phyloP scores from a whole-genome alignment of 1,284 basidiomycete genomes.

The Omphalotus olearius region DNA sequence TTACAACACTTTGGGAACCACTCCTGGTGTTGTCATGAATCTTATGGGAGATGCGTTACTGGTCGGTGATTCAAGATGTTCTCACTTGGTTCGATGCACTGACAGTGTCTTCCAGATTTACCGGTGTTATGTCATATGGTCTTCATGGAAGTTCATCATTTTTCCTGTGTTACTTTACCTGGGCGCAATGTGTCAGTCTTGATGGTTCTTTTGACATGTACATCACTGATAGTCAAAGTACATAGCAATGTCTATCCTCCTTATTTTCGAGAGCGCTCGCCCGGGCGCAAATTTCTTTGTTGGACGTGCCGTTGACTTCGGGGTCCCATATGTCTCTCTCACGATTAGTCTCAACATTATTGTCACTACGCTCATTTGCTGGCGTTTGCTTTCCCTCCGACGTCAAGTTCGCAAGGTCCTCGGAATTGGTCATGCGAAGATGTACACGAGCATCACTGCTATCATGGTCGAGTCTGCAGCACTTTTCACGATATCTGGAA shows the following conservation, averaged over 20 bases:
- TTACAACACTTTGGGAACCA: conserved; percentile 25
- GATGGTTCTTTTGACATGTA: neutral
- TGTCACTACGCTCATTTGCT: conserved; percentile 22
- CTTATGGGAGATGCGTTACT: conserved; percentile 25
- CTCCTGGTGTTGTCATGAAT: conserved; percentile 22
- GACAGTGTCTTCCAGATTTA: conserved; percentile 20
- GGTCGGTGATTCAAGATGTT: conserved; percentile 13
- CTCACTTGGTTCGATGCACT: neutral
- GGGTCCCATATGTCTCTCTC: conserved; percentile 22
- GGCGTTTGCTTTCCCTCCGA: conserved; percentile 19
- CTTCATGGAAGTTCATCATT: conserved; percentile 16
- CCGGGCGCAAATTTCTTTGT: conserved; percentile 21
- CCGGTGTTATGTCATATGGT: conserved; percentile 27
- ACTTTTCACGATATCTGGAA: conserved; percentile 22
- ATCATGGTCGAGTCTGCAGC: conserved; percentile 25
- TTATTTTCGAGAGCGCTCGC: conserved; percentile 21
- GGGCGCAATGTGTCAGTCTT: conserved; percentile 21
- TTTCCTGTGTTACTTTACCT: conserved; percentile 24
- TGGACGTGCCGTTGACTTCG: conserved; percentile 20
- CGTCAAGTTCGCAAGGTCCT: conserved; percentile 9
- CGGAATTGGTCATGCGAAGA: conserved; percentile 17
- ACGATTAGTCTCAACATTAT: conserved; percentile 25
- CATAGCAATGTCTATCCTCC: conserved; percentile 22
- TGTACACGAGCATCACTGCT: conserved; percentile 23
- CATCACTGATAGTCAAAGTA: neutral